Evolutionary conservation across 768 basidiomycete species (phyloP).

Genomic region (Chlorophyllum brunneum): DNA sequence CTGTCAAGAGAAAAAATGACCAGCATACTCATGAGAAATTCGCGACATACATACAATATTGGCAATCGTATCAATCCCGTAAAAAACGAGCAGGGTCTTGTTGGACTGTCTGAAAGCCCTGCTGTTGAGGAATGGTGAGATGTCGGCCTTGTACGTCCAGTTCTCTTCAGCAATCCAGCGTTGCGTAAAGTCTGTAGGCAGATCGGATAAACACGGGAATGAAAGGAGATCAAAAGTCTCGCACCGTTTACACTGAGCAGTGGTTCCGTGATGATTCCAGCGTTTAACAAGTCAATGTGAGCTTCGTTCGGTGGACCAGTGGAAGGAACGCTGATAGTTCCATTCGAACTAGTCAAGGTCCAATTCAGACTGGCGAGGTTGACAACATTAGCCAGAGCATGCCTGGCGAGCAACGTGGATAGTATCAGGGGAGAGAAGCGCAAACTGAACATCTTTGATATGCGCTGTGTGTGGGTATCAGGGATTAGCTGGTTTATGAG

Average conservation of each 20-base stretch:
- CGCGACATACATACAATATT: conserved; percentile 38
- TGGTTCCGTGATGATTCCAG: conserved; percentile 52
- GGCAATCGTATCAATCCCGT: conserved; percentile 55
- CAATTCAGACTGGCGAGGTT: conserved; percentile 44
- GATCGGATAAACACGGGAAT: neutral
- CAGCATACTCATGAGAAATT: neutral
- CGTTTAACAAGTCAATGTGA: conserved; percentile 48
- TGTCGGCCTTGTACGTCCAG: conserved; percentile 56
- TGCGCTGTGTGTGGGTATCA: neutral
- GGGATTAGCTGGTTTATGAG: neutral
- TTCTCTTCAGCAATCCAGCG: conserved; percentile 54
- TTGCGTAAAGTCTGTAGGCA: conserved; percentile 42
- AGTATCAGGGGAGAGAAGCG: conserved; percentile 1
- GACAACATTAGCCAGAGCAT: conserved; percentile 19
- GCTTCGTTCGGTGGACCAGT: conserved; percentile 45
- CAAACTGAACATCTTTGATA: neutral
- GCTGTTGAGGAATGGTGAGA: conserved; percentile 36
- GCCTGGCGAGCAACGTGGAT: neutral
- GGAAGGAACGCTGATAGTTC: conserved; percentile 49
- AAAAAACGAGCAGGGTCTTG: conserved; percentile 44
- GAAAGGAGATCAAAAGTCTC: neutral
- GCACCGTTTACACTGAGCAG: conserved; percentile 52
- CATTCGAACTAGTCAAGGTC: conserved; percentile 52
- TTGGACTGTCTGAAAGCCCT: conserved; percentile 19
- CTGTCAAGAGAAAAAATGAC: conserved; percentile 21